Conservation (phyloP, 2,329 filamentous ascomycete species). For the Cercospora sojina region DNA sequence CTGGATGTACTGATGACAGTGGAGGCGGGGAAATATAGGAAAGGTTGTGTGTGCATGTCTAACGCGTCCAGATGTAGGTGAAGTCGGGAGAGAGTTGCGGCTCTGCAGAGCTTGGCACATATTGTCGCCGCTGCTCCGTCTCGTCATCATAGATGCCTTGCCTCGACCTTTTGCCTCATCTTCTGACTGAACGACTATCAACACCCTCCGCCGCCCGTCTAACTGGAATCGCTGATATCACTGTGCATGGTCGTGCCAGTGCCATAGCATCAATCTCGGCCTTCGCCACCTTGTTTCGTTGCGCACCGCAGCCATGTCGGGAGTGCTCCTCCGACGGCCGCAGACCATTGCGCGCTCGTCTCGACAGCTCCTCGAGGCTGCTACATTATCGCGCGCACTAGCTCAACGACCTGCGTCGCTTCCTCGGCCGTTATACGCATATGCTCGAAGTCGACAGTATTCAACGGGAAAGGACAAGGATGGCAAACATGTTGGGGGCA, state of each 20-base stretch:
- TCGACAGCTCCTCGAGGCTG: slow-evolving; percentile 37
- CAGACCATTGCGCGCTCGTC: slow-evolving; percentile 37
- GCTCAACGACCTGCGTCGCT: slow-evolving; percentile 41
- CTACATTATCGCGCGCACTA: slow-evolving; percentile 37
- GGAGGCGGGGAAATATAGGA: background rate
- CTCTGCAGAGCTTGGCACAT: background rate
- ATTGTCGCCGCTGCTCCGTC: background rate
- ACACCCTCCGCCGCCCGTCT: background rate
- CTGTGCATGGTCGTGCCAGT: background rate
- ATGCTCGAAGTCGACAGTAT: slow-evolving; percentile 46
- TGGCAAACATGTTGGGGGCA: slow-evolving; percentile 31
- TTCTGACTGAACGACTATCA: background rate
- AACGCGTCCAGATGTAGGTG: background rate
- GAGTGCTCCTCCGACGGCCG: slow-evolving; percentile 37
- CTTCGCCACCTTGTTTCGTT: background rate
- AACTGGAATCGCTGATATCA: background rate
- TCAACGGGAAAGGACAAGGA: slow-evolving; percentile 44
- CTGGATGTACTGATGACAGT: background rate
- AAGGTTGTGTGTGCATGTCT: background rate
- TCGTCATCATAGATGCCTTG: slow-evolving; percentile 4
- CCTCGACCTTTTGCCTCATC: slow-evolving; percentile 2
- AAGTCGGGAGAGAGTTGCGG: background rate
- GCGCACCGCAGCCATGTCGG: slow-evolving; percentile 32
- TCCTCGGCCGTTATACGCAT: slow-evolving; percentile 46
- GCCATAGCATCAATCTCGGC: background rate